Base-by-base conservation (phyloP, 2,329 filamentous ascomycete species). In the Alternaria arbusti region DNA sequence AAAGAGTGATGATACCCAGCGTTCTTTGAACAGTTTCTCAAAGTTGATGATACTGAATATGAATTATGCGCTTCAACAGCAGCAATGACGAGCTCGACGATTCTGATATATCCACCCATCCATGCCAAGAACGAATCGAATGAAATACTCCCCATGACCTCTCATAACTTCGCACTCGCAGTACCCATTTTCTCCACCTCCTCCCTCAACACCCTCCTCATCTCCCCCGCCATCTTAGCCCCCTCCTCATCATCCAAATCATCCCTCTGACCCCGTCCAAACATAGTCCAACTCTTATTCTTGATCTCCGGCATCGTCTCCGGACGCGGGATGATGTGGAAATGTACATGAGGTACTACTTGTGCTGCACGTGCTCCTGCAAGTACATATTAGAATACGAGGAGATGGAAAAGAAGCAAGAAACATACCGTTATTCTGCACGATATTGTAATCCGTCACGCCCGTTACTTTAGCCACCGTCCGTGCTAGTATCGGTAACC, bases 291-390 rank as follows among this genome's bases (percentile, higher is more conserved):
- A 76, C 89, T 89, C 83, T 86, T 87, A 70, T 80, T 81, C 61
- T 82, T 82, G 36, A 84, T 78, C 58, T 91, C 88, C 0, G 79
- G 78, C 71, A 78, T 77, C 13, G 84, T 83, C 22, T 74, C 80
- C 40, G 94, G 94, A 40, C 95, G 84, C 0, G 95, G 95, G 32
- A 99, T 96, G 56, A 98, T 87, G 73, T 99, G 96, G 78, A 96
- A 98, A 80, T 99, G 95, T 52, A 96, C 90, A 79, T 98, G 95
- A 22, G 91, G 91, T 2, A 98, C 94, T 15, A 97, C 93, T 82
- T 98, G 95, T 3, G 94, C 94, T 3, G 95, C 95, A 30, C 93
- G 88, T 4, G 90, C 90, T 15, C 95, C 88, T 88, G 6, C 40
- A 32, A 25, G 3, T 23, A 13, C 5, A 1, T 32, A 20, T 51